Evolutionary conservation across 2,329 filamentous ascomycete species (phyloP).

Genomic region (Drechslerella coelobrocha): DNA sequence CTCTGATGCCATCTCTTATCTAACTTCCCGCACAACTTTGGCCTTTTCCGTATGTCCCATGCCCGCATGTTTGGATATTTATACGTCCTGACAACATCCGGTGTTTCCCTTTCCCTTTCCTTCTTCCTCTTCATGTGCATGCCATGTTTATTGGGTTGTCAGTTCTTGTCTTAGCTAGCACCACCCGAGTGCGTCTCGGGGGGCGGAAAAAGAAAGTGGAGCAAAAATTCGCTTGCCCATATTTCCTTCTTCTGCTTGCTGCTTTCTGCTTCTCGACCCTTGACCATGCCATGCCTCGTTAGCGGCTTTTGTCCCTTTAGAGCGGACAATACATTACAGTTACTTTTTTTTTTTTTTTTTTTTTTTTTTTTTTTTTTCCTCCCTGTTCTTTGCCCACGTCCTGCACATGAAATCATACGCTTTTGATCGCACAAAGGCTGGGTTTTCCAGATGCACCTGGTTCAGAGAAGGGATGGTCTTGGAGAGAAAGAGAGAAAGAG

Average conservation of each 20-base stretch:
- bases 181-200: constrained; percentile 43
- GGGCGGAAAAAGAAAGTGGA: constrained; percentile 38
- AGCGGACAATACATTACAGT: constrained; percentile 7
- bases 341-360: constrained; percentile 2
- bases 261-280: constrained; percentile 25
- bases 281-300: constrained; percentile 31
- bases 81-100: constrained; percentile 27
- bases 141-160: constrained; percentile 44
- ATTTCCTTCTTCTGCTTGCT: constrained; percentile 27
- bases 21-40: neutral
- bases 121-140: constrained; percentile 19
- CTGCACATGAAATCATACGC: constrained; percentile 2
- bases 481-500: neutral
- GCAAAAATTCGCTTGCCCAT: constrained; percentile 50
- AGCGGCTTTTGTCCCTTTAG: constrained; percentile 33
- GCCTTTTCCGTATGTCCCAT: neutral
- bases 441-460: neutral
- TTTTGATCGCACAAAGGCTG: neutral
- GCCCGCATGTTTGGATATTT: constrained; percentile 11
- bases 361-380: neutral
- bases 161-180: constrained; percentile 46
- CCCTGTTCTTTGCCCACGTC: neutral
- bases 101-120: constrained; percentile 27
- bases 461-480: neutral
- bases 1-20: neutral